These are phyloP conservation scores for Claviceps capensis DNA, from an alignment of 2,329 filamentous ascomycete genomes.

Conservation along the genomic window DNA sequence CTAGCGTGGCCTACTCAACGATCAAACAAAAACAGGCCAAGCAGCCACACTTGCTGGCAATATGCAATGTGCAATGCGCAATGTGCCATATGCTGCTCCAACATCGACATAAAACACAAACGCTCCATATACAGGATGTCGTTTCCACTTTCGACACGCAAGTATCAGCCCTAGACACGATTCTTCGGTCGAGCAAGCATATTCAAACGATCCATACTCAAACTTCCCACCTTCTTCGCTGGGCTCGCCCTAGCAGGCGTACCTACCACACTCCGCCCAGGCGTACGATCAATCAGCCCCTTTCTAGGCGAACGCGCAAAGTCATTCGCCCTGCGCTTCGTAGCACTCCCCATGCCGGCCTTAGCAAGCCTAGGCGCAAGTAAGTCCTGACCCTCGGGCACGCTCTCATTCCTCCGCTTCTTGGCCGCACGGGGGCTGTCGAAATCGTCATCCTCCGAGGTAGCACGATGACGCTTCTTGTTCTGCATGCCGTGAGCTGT, in stretches of 20 bases:
- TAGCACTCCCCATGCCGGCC: slow-evolving; percentile 19
- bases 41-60: background rate
- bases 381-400: slow-evolving; percentile 37
- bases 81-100: no score
- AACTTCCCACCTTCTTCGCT: slow-evolving; percentile 35
- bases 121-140: slow-evolving; percentile 3
- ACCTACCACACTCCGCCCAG: slow-evolving; percentile 8
- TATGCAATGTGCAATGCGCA: background rate
- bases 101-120: background rate
- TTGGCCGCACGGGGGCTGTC: slow-evolving; percentile 38
- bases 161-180: slow-evolving; percentile 25
- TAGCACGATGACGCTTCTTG: slow-evolving; percentile 51
- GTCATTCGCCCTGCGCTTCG: slow-evolving; percentile 26
- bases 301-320: slow-evolving; percentile 14
- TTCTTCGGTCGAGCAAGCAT: slow-evolving; percentile 48
- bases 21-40: background rate
- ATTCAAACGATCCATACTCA: slow-evolving; percentile 46
- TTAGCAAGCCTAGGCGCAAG: slow-evolving; percentile 33
- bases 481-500: slow-evolving; percentile 49
- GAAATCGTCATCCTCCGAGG: slow-evolving; percentile 41
- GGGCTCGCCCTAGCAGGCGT: slow-evolving; percentile 25
- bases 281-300: slow-evolving; percentile 9
- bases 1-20: background rate
- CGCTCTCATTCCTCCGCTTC: slow-evolving; percentile 39
- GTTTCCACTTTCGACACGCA: background rate